Conservation (phyloP, 306 rosid species). For the Urtica urens region DNA sequence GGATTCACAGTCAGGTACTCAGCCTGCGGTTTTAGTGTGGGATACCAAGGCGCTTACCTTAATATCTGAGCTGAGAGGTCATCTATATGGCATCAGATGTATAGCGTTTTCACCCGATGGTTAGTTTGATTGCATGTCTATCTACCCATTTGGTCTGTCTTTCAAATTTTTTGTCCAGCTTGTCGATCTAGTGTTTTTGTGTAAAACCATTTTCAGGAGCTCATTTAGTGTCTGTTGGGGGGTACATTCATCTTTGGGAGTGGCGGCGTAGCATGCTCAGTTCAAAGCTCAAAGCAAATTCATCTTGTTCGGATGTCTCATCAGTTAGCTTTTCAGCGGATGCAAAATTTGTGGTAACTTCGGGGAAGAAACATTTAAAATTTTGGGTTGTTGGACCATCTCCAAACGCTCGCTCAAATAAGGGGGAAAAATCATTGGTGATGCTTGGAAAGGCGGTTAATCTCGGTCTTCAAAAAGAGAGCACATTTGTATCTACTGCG, state of each 20-base stretch:
- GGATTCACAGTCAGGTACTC: slow-evolving; percentile 55
- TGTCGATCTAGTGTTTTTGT: slow-evolving; percentile 20
- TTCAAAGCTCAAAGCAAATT: slow-evolving; percentile 57
- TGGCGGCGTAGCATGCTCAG: slow-evolving; percentile 43
- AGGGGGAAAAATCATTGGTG: slow-evolving; percentile 23
- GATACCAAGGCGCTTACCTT: slow-evolving; percentile 29
- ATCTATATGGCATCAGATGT: slow-evolving; percentile 50
- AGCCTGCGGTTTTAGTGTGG: slow-evolving; percentile 61
- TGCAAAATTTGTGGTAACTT: slow-evolving; percentile 50
- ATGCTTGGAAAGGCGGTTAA: slow-evolving; percentile 46
- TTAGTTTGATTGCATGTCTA: slow-evolving; percentile 19
- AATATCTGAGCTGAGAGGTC: slow-evolving; percentile 54
- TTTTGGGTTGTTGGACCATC: slow-evolving; percentile 56
- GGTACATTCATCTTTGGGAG: slow-evolving; percentile 58
- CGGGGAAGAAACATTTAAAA: slow-evolving; percentile 65
- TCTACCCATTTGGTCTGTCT: not conserved
- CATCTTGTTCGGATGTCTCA: slow-evolving; percentile 46
- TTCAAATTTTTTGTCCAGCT: not conserved
- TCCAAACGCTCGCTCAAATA: slow-evolving; percentile 34
- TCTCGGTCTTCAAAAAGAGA: slow-evolving; percentile 48
- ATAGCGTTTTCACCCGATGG: slow-evolving; percentile 71
- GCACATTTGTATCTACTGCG: slow-evolving; percentile 42
- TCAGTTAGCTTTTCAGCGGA: slow-evolving; percentile 55
- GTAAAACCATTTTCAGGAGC: slow-evolving; percentile 25
- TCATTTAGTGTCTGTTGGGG: slow-evolving; percentile 62